These are phyloP conservation scores for Coemansia furcata DNA, from an alignment of 192 early-diverging fungal species.

Conservation along the genomic window DNA sequence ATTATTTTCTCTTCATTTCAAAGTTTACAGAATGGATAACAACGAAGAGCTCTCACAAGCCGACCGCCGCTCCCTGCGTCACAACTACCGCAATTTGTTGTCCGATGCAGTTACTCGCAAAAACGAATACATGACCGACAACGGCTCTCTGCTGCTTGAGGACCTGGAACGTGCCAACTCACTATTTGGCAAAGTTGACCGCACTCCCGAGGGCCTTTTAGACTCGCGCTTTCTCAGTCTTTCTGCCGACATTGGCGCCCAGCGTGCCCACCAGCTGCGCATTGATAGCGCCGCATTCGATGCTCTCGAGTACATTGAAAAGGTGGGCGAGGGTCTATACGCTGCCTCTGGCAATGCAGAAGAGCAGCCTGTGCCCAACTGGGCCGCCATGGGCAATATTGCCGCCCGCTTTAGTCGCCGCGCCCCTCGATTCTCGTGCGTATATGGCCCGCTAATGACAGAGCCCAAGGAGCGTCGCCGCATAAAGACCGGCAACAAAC, in stretches of 20 bases:
- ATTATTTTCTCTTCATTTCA: neutral
- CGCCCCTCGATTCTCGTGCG: constrained; percentile 72
- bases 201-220: constrained; percentile 83
- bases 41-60: constrained; percentile 1
- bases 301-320: constrained; percentile 71
- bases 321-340: constrained; percentile 56
- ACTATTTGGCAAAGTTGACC: constrained; percentile 58
- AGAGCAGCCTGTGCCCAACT: constrained; percentile 55
- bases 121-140: constrained; percentile 43
- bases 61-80: constrained; percentile 33
- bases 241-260: constrained; percentile 69
- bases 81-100: constrained; percentile 45
- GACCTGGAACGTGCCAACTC: constrained; percentile 43
- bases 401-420: constrained; percentile 55
- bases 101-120: constrained; percentile 38
- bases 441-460: constrained; percentile 58
- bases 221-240: constrained; percentile 81
- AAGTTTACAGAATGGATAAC: constrained; percentile 1
- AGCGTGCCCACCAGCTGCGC: constrained; percentile 75
- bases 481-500: neutral
- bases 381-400: constrained; percentile 59
- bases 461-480: constrained; percentile 26
- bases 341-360: constrained; percentile 23
- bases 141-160: constrained; percentile 22
- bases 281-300: constrained; percentile 75